Base-by-base conservation (phyloP, 306 rosid species). In the Dalbergia cochinchinensis region DNA sequence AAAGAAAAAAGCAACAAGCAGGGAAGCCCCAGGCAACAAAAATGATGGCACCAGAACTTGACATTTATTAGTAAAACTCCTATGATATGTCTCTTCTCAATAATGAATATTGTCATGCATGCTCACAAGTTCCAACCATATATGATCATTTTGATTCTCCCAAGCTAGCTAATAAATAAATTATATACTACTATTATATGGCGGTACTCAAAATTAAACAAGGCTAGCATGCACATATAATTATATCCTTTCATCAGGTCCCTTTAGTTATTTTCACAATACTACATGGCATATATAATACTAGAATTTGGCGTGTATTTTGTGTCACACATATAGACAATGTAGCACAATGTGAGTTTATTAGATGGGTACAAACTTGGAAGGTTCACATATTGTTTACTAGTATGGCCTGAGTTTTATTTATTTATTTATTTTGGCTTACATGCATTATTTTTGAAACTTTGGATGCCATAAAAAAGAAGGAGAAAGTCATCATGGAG, bases 391-490 rank as follows among this genome's bases (percentile, higher is more conserved):
- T 5, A 31, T 26, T 44, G 4, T 10, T 47, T 37, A 37, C 5
- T 4, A 37, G 0, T 37, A 37, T 47, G 10, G 11, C 14, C 0
- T 42, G 3, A 42, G 0, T 8, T 7, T 42, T 47, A 3, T 47
- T 47, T 47, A 6, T 42, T 42, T 42, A 42, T 34, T 78, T 65
- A 65, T 79, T 45, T 44, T 18, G 12, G 42, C 14, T 41, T 74
- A 67, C 50, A 57, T 76, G 67, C 69, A 54, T 59, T 65, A 80
- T n/a, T n/a, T n/a, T 58, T 6, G 4, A n/a, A 26, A 80, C 95
- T 85, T 90, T 86, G 91, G 97, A 90, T 90, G 83, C 90, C 88
- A 89, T 85, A 80, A 90, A 84, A 88, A 90, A 83, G 84, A 74
- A 65, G 75, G 72, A 60, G 90, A 87, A 87, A 84, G 87, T 64